Percentiles rank a stretch among this genome's conserved stretches.
Evolutionary conservation across 495 filamentous ascomycete genomes (phyloP).

Genomic region (Oidiodendron maius): DNA sequence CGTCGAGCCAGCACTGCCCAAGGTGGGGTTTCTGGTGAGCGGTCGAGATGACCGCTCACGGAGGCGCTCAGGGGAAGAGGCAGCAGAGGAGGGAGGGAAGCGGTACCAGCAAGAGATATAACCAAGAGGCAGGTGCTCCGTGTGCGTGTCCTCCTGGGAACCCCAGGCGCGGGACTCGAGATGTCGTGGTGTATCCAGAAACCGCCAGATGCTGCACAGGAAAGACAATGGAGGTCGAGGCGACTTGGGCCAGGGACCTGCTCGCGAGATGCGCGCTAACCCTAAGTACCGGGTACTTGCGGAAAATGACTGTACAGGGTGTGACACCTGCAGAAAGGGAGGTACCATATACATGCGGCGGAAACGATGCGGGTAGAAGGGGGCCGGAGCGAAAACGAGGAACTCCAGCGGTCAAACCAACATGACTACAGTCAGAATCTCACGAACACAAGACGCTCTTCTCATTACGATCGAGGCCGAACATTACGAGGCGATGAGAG

Average conservation of each 20-base stretch:
- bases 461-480: no score
- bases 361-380: no score
- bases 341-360: no score
- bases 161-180: slow-evolving; percentile 30
- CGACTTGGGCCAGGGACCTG: background rate
- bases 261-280: background rate
- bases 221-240: background rate
- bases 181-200: background rate
- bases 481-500: no score
- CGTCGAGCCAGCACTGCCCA: slow-evolving; percentile 6
- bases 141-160: slow-evolving; percentile 25
- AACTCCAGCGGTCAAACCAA: no score
- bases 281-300: background rate
- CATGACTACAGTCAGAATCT: no score
- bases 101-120: slow-evolving; percentile 9
- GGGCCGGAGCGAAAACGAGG: no score
- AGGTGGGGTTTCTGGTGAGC: slow-evolving; percentile 18
- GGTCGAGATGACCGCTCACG: background rate
- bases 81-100: background rate
- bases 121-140: background rate
- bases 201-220: background rate
- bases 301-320: no score
- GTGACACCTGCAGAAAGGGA: no score
- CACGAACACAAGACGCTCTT: no score
- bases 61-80: no score